phyloP scores from a whole-genome alignment of 805 yeast genomes.

The Saturnispora dispora region DNA sequence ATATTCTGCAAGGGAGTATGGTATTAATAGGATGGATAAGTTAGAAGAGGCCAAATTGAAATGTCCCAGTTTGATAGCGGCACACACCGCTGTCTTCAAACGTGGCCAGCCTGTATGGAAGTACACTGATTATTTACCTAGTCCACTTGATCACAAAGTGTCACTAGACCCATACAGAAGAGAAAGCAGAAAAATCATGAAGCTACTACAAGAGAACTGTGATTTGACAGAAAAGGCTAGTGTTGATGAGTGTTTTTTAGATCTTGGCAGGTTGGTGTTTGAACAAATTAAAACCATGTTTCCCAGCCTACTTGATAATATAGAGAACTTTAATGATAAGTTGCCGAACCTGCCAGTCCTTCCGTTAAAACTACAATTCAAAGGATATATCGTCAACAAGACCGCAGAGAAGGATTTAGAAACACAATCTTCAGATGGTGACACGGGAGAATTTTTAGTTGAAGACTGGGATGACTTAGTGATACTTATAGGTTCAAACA shows the following conservation, averaged over 20 bases:
- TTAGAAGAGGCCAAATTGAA: slow-evolving; percentile 58
- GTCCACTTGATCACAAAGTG: slow-evolving; percentile 64
- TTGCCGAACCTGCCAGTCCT: slow-evolving; percentile 39
- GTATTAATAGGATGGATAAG: slow-evolving; percentile 71
- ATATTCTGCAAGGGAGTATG: slow-evolving; percentile 80
- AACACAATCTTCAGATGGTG: slow-evolving; percentile 2
- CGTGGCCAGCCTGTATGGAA: slow-evolving; percentile 83
- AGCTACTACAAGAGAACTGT: slow-evolving; percentile 52
- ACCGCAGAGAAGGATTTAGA: slow-evolving; percentile 17
- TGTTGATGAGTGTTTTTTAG: slow-evolving; percentile 87
- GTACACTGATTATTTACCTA: slow-evolving; percentile 52
- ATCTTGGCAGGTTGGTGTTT: slow-evolving; percentile 62
- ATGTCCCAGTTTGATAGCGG: slow-evolving; percentile 68
- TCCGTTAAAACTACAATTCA: slow-evolving; percentile 20
- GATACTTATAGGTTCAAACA: slow-evolving; percentile 54
- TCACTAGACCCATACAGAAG: slow-evolving; percentile 85
- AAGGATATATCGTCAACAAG: slow-evolving; percentile 22
- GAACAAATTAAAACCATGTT: slow-evolving; percentile 32
- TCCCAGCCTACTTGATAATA: slow-evolving; percentile 34
- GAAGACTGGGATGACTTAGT: slow-evolving; percentile 79
- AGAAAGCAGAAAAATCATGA: slow-evolving; percentile 72
- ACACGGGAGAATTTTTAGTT: slow-evolving; percentile 6
- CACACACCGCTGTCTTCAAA: slow-evolving; percentile 90
- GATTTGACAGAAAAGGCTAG: slow-evolving; percentile 84
- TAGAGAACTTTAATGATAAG: slow-evolving; percentile 11